Percentiles rank a stretch among this genome's conserved stretches.
These are phyloP conservation scores for Yarrowia hollandica DNA, from an alignment of 805 yeast species.

Conservation along the genomic window DNA sequence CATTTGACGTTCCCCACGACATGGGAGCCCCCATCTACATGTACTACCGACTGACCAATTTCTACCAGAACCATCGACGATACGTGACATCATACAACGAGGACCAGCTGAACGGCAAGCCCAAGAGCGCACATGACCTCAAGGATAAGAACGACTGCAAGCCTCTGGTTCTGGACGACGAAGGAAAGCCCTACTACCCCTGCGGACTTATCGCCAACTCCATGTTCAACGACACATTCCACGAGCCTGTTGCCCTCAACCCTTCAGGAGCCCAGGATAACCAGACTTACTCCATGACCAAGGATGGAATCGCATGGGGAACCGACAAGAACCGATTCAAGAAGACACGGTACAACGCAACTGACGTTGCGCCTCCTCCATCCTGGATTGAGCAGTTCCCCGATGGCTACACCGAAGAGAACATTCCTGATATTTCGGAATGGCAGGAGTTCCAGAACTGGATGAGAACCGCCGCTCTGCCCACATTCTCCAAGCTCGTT, in stretches of 20 bases:
- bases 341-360: constrained; percentile 64
- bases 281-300: constrained; percentile 46
- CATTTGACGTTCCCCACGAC: constrained; percentile 70
- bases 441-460: constrained; percentile 92
- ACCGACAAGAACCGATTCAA: constrained; percentile 72
- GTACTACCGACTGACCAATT: constrained; percentile 85
- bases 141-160: constrained; percentile 55
- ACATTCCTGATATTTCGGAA: constrained; percentile 69
- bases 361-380: constrained; percentile 88
- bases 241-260: constrained; percentile 47
- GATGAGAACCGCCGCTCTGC: constrained; percentile 97
- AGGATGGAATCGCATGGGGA: constrained; percentile 78
- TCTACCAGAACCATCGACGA: constrained; percentile 92
- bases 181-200: constrained; percentile 75
- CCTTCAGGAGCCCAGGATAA: constrained; percentile 39
- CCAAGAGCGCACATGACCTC: constrained; percentile 55
- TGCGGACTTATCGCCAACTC: constrained; percentile 96
- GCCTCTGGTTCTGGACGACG: constrained; percentile 55
- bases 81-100: constrained; percentile 84
- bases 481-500: constrained; percentile 82
- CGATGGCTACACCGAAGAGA: constrained; percentile 80
- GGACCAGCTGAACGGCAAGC: constrained; percentile 75
- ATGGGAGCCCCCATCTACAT: constrained; percentile 70
- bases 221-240: constrained; percentile 82
- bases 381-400: constrained; percentile 83